Evolutionary conservation across 106 monocot species (phyloP), one percentile per base, ranked within the genome.

Genomic region (Vanilla planifolia): DNA sequence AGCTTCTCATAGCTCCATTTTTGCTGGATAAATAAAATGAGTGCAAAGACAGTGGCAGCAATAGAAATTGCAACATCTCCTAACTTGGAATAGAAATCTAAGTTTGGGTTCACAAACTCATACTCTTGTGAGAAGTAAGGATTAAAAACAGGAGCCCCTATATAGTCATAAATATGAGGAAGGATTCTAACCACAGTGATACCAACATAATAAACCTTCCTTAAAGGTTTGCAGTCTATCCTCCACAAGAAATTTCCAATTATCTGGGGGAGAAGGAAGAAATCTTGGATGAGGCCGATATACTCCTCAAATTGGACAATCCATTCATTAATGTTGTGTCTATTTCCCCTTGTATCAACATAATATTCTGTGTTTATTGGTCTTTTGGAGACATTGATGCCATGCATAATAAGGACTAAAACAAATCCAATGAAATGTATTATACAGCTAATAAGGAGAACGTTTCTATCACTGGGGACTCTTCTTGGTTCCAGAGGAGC

Each of bases 201-300:
- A 37, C 83, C 83, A 21, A 80, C 33, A 62, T 84, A 84, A 41
- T 84, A 89, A 14, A 52, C 53, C 59, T 80, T 84, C 19, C 67
- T 77, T 30, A 89, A 56, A 16, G 89, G 83, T 53, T 62, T 74
- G 62, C 80, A 71, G 26, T 80, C 59, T 24, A 75, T 58, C 37
- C 71, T 60, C 89, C 83, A 89, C 42, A 80, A 25, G 20, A 74
- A 47, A 60, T 89, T 89, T 24, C 89, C 84, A 13, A 83, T 80
- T 28, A 83, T 68, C 30, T 89, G 89, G 51, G 89, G 84, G 41
- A 89, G 83, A 7, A 89, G 64, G 58, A 84, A 84, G 33, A 89
- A 77, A 55, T 89, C 89, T 61, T 89, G 83, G 29, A 77, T 37
- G n/a, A 89, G 47, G 32, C 77, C 84, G 15, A 72, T 52, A 71